phyloP scores from a whole-genome alignment of 2,329 filamentous ascomycete species.

The Alternaria brassicicola region DNA sequence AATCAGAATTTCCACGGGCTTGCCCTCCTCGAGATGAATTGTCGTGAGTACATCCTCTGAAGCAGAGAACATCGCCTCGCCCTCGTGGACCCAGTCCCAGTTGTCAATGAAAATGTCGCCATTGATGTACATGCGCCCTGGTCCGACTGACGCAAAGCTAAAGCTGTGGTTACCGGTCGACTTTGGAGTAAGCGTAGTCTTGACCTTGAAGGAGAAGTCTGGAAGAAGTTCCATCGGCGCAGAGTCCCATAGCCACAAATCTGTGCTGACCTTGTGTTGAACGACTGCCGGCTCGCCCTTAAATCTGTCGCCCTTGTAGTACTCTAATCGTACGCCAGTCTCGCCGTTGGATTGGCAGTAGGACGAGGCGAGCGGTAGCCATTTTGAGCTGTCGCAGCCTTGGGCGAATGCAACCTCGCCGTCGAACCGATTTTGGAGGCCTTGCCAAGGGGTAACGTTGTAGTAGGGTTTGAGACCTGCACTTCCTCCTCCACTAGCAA shows the following conservation, averaged over 20 bases:
- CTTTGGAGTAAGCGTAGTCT: conserved; percentile 64
- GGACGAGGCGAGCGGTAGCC: conserved; percentile 67
- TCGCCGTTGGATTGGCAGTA: conserved; percentile 65
- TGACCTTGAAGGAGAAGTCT: conserved; percentile 69
- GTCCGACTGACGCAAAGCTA: conserved; percentile 71
- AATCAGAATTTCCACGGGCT: conserved; percentile 65
- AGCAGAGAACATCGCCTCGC: conserved; percentile 74
- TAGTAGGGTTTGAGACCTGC: conserved; percentile 73
- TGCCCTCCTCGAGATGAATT: conserved; percentile 64
- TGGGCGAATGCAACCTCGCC: conserved; percentile 65
- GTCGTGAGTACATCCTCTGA: conserved; percentile 69
- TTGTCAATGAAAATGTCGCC: conserved; percentile 66
- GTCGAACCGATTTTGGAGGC: conserved; percentile 62
- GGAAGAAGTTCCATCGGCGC: conserved; percentile 66
- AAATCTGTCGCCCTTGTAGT: conserved; percentile 69
- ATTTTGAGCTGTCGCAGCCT: conserved; percentile 69
- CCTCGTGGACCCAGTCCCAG: conserved; percentile 72
- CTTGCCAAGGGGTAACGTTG: conserved; percentile 67
- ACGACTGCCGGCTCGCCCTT: conserved; percentile 62
- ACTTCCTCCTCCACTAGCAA: conserved; percentile 71
- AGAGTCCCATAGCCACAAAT: conserved; percentile 74
- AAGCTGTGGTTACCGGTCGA: conserved; percentile 68
- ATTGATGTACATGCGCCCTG: conserved; percentile 66
- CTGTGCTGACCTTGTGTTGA: conserved; percentile 67
- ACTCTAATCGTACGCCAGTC: conserved; percentile 68